phyloP scores from a whole-genome alignment of 2,329 filamentous ascomycete species.

The Fusarium multiceps region DNA sequence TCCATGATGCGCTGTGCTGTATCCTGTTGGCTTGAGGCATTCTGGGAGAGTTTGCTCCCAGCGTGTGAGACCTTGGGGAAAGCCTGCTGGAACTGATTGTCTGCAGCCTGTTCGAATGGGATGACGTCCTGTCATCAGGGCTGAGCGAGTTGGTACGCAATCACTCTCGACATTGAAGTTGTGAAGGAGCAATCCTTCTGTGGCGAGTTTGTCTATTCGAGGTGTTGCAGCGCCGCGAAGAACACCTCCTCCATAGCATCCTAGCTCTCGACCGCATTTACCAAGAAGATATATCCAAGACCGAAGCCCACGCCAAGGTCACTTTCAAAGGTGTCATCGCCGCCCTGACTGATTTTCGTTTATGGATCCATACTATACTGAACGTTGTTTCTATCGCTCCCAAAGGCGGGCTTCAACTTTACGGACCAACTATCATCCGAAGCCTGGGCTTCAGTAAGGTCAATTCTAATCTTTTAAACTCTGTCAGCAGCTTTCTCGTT shows the following conservation, averaged over 20 bases:
- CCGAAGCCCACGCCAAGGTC: conserved; percentile 20
- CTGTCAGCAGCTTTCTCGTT: conserved; percentile 34
- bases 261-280: conserved; percentile 44
- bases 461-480: conserved; percentile 40
- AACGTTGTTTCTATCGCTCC: conserved; percentile 40
- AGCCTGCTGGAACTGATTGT: conserved; percentile 50
- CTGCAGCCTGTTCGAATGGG: conserved; percentile 51
- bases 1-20: conserved; percentile 49
- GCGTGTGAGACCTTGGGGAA: conserved; percentile 49
- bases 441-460: conserved; percentile 41
- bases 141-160: conserved; percentile 51
- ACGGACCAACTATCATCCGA: conserved; percentile 38
- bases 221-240: conserved; percentile 51
- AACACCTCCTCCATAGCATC: conserved; percentile 50
- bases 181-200: conserved; percentile 49
- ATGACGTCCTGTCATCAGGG: conserved; percentile 51
- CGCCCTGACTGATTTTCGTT: conserved; percentile 20
- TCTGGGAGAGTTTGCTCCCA: conserved; percentile 51
- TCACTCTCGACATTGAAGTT: conserved; percentile 55
- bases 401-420: conserved; percentile 44
- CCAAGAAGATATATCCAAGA: conserved; percentile 39
- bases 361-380: conserved; percentile 39
- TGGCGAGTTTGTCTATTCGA: conserved; percentile 49
- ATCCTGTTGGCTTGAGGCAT: conserved; percentile 45
- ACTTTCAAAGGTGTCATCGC: background rate